A percentile compares a stretch with the other conserved stretches of the same genome.
Conservation (phyloP, 805 yeast species). For the Starmerella apis region DNA sequence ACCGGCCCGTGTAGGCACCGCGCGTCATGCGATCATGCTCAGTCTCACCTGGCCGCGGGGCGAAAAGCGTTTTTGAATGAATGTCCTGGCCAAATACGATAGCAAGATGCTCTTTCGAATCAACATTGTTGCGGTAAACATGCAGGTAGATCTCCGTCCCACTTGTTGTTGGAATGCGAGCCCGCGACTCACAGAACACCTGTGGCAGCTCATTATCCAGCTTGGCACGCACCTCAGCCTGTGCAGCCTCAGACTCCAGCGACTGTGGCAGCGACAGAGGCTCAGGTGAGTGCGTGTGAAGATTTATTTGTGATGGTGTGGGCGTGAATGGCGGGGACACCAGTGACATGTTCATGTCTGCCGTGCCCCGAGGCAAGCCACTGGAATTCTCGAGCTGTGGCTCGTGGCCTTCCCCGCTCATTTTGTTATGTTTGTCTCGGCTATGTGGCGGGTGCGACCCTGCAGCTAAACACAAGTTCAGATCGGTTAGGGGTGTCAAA, state of each 20-base stretch:
- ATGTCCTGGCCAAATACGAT: slow-evolving; percentile 92
- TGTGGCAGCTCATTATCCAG: slow-evolving; percentile 44
- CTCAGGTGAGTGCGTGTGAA: slow-evolving; percentile 9
- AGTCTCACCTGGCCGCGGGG: slow-evolving; percentile 53
- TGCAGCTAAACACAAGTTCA: background rate
- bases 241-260: background rate
- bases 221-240: slow-evolving; percentile 10
- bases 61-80: slow-evolving; percentile 63
- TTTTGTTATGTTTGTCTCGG: background rate
- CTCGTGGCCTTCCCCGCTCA: background rate
- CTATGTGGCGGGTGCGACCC: background rate
- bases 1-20: slow-evolving; percentile 88
- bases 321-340: slow-evolving; percentile 33
- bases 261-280: slow-evolving; percentile 8
- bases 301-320: slow-evolving; percentile 21
- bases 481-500: background rate
- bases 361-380: background rate
- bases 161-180: slow-evolving; percentile 89
- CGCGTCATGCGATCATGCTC: slow-evolving; percentile 95
- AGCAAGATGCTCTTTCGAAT: slow-evolving; percentile 89
- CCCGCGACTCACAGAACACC: slow-evolving; percentile 84
- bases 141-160: slow-evolving; percentile 93
- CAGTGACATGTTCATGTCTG: slow-evolving; percentile 27
- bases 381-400: background rate
- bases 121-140: slow-evolving; percentile 73